Base-by-base conservation (phyloP, 2,329 filamentous ascomycete genomes). In the Penicillium sp. region DNA sequence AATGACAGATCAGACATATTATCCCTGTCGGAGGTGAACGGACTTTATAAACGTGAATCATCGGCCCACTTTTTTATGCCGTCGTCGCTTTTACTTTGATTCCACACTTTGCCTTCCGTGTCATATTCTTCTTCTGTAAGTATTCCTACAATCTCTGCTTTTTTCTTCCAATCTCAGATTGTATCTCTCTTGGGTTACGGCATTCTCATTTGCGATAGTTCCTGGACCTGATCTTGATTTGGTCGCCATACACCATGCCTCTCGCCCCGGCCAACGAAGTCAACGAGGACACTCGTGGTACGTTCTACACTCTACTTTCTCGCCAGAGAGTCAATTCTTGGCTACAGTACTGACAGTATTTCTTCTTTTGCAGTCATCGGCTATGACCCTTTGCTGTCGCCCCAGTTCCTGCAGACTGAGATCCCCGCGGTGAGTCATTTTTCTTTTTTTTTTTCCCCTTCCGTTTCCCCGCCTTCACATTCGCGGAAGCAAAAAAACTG, bases 361-460 rank as follows among this genome's bases (percentile, higher is more conserved):
- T 43, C 43, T 28, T 40, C 7, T 38, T 10, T n/a, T 12, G 47
- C 3, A 96, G 92, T 96, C 73, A 78, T 95, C 68, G 90, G 90
- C 61, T 92, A 96, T 79, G 91, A 96, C 73, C 89, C 92, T 66
- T 78, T 97, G 67, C 93, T 95, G 69, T 86, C 89, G 42, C 92
- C 92, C 38, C 86, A 88, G 60, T 82, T 95, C 61, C 86, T 97
- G 65, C 83, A 89, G 69, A 83, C 85, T 54, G 91, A 97, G 74
- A 85, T 96, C 62, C 89, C 90, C 54, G 76, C 79, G 53, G 73
- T 75, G 66, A 68, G 72, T 71, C 67, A 81, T 84, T 70, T 77
- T n/a, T n/a, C n/a, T n/a, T n/a, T n/a, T n/a, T n/a, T n/a, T n/a
- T 18, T 82, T 66, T 69, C 78, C 63, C 60, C 74, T 51, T 83